Evolutionary conservation across 2,329 filamentous ascomycete species (phyloP).

Genomic region (Penicillium sp.): DNA sequence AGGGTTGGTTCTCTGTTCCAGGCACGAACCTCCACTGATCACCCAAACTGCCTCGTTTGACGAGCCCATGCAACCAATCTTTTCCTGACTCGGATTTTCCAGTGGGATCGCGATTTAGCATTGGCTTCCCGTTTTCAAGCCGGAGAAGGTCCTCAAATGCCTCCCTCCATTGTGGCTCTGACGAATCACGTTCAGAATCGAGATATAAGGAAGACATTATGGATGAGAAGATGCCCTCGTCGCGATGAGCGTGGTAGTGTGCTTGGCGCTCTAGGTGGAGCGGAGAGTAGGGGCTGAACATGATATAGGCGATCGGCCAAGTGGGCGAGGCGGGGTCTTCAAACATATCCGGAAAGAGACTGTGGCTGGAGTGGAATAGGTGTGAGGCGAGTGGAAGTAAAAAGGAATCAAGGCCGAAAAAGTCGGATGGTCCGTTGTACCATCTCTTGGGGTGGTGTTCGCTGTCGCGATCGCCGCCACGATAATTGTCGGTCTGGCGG

Average conservation of each 20-base stretch:
- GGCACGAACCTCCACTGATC: conserved; percentile 38
- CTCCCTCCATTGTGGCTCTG: conserved; percentile 53
- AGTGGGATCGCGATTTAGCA: conserved; percentile 37
- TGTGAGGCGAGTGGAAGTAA: conserved; percentile 29
- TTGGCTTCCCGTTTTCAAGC: conserved; percentile 47
- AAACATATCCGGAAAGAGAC: conserved; percentile 34
- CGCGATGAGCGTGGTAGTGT: conserved; percentile 27
- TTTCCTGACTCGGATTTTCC: conserved; percentile 32
- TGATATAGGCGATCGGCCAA: conserved; percentile 47
- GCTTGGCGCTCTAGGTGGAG: conserved; percentile 53
- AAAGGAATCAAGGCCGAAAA: conserved; percentile 36
- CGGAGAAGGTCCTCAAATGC: conserved; percentile 62
- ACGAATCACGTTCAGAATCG: conserved; percentile 35
- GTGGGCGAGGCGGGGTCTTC: conserved; percentile 36
- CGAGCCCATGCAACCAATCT: conserved; percentile 44
- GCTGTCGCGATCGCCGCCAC: conserved; percentile 9
- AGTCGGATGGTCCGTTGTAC: conserved; percentile 23
- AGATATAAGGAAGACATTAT: conserved; percentile 35
- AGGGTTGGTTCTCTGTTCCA: conserved; percentile 22
- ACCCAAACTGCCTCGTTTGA: conserved; percentile 45
- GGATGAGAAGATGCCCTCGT: conserved; percentile 34
- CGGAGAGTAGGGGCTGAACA: conserved; percentile 57
- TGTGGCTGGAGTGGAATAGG: conserved; percentile 28
- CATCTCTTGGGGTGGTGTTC: conserved; percentile 4
- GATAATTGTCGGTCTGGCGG: conserved; percentile 4